These are phyloP conservation scores for Adiantum capillusveneris DNA, from an alignment of 75 land plant species.

Conservation along the genomic window DNA sequence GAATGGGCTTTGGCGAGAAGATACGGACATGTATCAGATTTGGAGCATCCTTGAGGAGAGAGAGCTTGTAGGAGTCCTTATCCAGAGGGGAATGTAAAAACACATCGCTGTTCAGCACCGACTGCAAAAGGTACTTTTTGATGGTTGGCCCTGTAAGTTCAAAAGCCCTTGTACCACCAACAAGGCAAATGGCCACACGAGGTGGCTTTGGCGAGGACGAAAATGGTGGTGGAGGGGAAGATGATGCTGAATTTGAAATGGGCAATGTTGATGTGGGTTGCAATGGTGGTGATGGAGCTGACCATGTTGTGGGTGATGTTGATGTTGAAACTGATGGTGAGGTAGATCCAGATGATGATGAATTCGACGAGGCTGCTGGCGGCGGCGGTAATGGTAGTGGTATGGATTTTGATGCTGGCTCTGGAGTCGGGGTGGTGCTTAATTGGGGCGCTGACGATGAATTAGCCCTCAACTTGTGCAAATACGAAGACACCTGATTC, in stretches of 20 bases:
- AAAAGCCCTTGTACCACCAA: constrained; percentile 84
- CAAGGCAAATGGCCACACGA: constrained; percentile 81
- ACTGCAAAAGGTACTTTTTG: constrained; percentile 37
- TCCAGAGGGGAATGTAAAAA: constrained; percentile 80
- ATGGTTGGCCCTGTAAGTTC: constrained; percentile 87
- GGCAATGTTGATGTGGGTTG: background rate
- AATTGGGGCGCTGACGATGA: background rate
- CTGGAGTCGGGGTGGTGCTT: too few species aligned
- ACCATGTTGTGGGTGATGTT: background rate
- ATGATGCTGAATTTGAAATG: background rate
- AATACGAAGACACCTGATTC: background rate
- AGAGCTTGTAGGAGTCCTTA: constrained; percentile 50
- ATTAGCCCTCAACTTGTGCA: constrained; percentile 10
- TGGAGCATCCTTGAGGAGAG: constrained; percentile 36
- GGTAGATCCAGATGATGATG: background rate
- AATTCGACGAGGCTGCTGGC: background rate
- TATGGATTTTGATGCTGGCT: too few species aligned
- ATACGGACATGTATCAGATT: constrained; percentile 49
- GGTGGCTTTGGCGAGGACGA: background rate
- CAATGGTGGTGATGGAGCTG: background rate
- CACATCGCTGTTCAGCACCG: constrained; percentile 52
- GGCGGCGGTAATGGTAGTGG: background rate
- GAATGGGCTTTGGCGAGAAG: constrained; percentile 32
- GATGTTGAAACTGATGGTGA: background rate
- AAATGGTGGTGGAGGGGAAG: background rate